Evolutionary conservation across 352 stramenopile species (phyloP), one percentile per base, ranked within the genome.

Genomic region (Phytophthora palmivora): DNA sequence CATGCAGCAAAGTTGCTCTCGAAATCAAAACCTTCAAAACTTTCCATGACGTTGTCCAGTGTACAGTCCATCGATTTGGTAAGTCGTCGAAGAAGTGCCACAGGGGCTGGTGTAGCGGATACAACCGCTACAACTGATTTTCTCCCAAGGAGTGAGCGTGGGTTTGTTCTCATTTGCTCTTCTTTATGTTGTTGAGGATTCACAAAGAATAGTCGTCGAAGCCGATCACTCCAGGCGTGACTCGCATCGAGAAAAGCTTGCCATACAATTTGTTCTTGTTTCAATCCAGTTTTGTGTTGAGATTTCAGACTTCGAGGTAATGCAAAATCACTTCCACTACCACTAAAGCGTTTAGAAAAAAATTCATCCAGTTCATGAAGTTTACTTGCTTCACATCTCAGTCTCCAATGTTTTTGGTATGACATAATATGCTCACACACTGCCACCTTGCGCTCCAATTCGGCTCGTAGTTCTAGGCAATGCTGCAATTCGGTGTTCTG

Each of bases 341-440:
- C 37, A 10, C 46, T 57, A 11, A 73, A 69, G 14, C 51, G 59
- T 22, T 73, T 73, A 0, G 58, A 70, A 21, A 89, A 82, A 28
- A 82, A 89, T 30, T 91, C 82, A 3, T 91, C 79, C 3, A 85
- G 61, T 21, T 91, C 82, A 37, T 88, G 79, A 0, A 91, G 48
- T 33, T 81, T 76, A 3, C 72, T 71, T 21, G 82, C 54, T 56
- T 86, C 70, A 39, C 76, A 88, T 5, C 80, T 26, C 2, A 75
- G 24, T 4, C 68, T 53, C 78, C 79, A 88, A n/a, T 76, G 37
- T 16, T 52, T 53, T 32, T 90, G 77, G 21, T 88, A 90, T 2
- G 10, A 12, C 8, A 68, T 14, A 16, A 90, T 66, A 4, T 57
- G 63, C 14, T 78, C 63, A 14, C 81, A 88, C 0, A 88, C 37